Evolutionary conservation across 495 filamentous ascomycete genomes (phyloP).

Genomic region (Podospora sp.): DNA sequence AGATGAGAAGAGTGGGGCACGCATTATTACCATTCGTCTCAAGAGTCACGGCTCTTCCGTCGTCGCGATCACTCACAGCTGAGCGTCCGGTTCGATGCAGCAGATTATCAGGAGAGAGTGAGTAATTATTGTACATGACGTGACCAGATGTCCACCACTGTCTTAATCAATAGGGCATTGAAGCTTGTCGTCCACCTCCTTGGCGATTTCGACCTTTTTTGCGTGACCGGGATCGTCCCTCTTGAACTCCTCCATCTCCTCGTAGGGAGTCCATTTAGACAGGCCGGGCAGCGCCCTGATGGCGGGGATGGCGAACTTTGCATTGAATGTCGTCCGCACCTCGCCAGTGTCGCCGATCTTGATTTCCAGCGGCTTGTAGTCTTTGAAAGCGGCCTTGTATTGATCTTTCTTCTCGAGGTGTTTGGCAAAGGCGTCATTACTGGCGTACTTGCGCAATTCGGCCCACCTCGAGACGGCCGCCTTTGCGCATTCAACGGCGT

Average conservation of each 20-base stretch:
- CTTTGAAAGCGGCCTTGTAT: background rate
- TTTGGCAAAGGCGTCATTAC: background rate
- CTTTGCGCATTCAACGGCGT: conserved; percentile 5
- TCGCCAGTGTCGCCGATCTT: background rate
- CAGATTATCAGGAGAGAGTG: background rate
- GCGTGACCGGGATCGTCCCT: conserved; percentile 1
- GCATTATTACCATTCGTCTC: no score
- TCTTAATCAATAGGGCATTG: background rate
- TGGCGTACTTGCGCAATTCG: conserved; percentile 4
- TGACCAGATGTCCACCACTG: background rate
- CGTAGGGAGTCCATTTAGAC: background rate
- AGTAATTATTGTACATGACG: background rate
- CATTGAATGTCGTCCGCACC: background rate
- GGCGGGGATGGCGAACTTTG: background rate
- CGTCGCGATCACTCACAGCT: no score
- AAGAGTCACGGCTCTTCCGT: no score
- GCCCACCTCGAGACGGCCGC: background rate
- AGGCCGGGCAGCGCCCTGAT: conserved; percentile 1
- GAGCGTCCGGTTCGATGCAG: background rate
- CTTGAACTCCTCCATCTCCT: background rate
- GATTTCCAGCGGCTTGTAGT: background rate
- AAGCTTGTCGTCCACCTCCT: background rate
- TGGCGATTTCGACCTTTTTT: conserved; percentile 4
- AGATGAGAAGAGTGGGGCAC: no score
- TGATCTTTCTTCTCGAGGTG: background rate